Base-by-base conservation (phyloP, 805 yeast genomes). In the Yarrowia bubula region DNA sequence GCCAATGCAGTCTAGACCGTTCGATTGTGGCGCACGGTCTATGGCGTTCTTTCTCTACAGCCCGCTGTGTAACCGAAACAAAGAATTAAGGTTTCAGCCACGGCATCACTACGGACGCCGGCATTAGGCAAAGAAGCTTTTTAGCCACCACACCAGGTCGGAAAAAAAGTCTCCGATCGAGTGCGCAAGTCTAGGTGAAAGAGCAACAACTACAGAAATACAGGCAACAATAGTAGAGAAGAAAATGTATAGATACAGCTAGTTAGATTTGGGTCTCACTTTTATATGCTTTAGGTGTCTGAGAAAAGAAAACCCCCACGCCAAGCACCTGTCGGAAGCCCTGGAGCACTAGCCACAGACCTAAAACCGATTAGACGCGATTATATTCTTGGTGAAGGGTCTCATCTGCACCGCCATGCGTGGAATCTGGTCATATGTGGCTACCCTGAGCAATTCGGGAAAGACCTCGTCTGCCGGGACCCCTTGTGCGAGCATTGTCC, bases 361-460 rank as follows among this genome's bases (percentile, higher is more conserved):
- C 39, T 55, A 55, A 55, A 55, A 39, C 47, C 47, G 61, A 55
- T 55, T 58, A 43, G 64, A 44, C 64, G 51, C 50, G 43, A 58
- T 58, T 14, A 44, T 44, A 22, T 43, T 42, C 33, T 58, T 58
- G 35, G 64, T 44, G 31, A 58, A 58, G 35, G 51, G 64, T 33
- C 51, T 43, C 64, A 58, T 43, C 64, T 44, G 64, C 64, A 58
- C 50, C 18, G 50, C 51, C 50, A 58, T 58, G 50, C 51, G 50
- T 37, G 51, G 62, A 39, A 58, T 58, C 61, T 58, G 51, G 50
- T 44, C 64, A 43, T 35, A 58, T 18, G 64, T 43, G 43, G 51
- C 51, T 32, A 44, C 43, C 43, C 64, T 58, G 33, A 44, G 46
- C 37, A 51, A 39, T 38, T 51, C 58, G 43, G 58, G 58, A 38